Evolutionary conservation across 257 asterid species (phyloP).

Genomic region (Ilex asprella): DNA sequence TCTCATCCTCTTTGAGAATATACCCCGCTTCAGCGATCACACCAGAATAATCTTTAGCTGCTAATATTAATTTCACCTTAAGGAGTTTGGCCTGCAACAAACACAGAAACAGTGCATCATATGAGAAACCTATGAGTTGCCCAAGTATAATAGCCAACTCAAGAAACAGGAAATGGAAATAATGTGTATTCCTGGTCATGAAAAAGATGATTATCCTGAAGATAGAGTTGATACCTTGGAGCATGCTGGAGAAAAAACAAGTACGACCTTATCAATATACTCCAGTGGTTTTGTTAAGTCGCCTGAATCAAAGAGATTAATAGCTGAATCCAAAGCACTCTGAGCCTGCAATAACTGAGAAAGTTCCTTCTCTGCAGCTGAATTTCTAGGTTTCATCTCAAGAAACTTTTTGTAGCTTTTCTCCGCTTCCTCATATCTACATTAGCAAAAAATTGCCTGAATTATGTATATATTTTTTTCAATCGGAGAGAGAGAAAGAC

Average conservation of each 20-base stretch:
- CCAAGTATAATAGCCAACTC: constrained; percentile 1
- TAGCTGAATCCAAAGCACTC: constrained; percentile 67
- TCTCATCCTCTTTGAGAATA: constrained; percentile 84
- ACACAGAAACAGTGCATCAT: constrained; percentile 11
- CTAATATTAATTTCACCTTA: constrained; percentile 58
- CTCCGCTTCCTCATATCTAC: constrained; percentile 87
- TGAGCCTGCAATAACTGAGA: constrained; percentile 73
- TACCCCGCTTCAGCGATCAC: constrained; percentile 81
- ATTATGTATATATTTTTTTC: constrained; percentile 21
- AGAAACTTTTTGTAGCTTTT: constrained; percentile 62
- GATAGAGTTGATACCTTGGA: constrained; percentile 41
- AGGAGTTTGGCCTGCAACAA: constrained; percentile 73
- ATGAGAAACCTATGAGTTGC: not conserved
- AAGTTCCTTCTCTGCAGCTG: constrained; percentile 83
- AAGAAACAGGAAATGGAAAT: not conserved
- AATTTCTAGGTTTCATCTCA: constrained; percentile 69
- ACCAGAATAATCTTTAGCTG: constrained; percentile 64
- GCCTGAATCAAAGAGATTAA: constrained; percentile 51
- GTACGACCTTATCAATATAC: constrained; percentile 69
- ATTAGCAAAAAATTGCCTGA: constrained; percentile 50
- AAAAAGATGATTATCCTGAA: not conserved
- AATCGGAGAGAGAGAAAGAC: constrained; percentile 13
- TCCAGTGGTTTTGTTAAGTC: constrained; percentile 67
- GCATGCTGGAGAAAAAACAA: constrained; percentile 92
- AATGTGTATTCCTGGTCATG: not conserved